Percentiles rank a stretch among this genome's conserved stretches.
phyloP scores from a whole-genome alignment of 2,329 filamentous ascomycete species.

The Pseudodiploospora longispora region DNA sequence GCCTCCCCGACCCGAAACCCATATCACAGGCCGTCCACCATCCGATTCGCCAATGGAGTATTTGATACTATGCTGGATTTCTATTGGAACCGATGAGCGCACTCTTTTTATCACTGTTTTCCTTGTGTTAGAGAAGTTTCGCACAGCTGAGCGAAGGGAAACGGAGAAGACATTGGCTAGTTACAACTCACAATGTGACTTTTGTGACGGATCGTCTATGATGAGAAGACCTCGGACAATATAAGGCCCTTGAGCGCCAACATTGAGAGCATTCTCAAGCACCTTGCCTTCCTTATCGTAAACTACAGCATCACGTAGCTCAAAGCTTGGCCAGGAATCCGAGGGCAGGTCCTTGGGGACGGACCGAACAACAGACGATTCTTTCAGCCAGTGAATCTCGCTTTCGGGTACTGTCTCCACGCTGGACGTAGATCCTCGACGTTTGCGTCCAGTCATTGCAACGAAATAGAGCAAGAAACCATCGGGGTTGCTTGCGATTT shows the following conservation, averaged over 20 bases:
- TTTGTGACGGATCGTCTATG: conserved; percentile 35
- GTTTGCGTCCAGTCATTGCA: conserved; percentile 19
- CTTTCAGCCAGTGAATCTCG: conserved; percentile 26
- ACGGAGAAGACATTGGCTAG: neutral
- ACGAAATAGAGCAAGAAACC: neutral
- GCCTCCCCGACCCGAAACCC: conserved; percentile 50
- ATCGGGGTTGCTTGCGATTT: neutral
- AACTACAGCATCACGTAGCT: conserved; percentile 53
- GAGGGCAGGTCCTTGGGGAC: conserved; percentile 20
- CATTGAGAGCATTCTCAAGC: conserved; percentile 53
- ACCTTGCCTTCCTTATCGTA: conserved; percentile 43
- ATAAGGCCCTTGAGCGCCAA: conserved; percentile 52
- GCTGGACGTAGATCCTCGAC: conserved; percentile 37
- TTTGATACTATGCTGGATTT: conserved; percentile 40
- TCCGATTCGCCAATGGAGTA: conserved; percentile 49
- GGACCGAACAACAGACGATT: conserved; percentile 25
- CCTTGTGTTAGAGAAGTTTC: conserved; percentile 9
- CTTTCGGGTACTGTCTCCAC: conserved; percentile 33
- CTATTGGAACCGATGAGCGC: conserved; percentile 32
- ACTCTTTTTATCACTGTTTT: conserved; percentile 25
- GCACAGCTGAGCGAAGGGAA: neutral
- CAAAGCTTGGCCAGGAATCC: conserved; percentile 54
- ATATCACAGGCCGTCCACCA: conserved; percentile 49
- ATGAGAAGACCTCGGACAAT: conserved; percentile 52
- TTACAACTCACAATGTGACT: conserved; percentile 25